Percentiles rank a stretch among this genome's conserved stretches.
phyloP scores from a whole-genome alignment of 1,284 basidiomycete species.

The Heliocybe sulcata region DNA sequence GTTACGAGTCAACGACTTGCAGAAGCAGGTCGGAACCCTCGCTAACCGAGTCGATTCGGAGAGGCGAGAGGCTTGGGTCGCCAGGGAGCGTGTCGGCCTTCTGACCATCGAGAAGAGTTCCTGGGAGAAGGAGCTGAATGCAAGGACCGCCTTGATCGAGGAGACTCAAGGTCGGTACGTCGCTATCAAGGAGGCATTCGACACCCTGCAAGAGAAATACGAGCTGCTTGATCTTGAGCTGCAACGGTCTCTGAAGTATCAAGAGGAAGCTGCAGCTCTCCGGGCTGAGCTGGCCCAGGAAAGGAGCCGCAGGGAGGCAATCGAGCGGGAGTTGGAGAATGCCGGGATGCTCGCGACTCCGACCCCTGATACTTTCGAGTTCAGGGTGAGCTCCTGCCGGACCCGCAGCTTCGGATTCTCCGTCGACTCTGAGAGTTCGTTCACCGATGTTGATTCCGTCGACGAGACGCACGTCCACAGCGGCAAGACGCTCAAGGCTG shows the following conservation, averaged over 20 bases:
- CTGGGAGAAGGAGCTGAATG: conserved; percentile 38
- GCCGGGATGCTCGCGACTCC: conserved; percentile 36
- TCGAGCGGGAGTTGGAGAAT: conserved; percentile 37
- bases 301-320: conserved; percentile 26
- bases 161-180: conserved; percentile 25
- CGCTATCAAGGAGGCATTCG: conserved; percentile 21
- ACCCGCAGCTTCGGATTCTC: conserved; percentile 49
- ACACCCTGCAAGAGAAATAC: conserved; percentile 18
- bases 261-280: conserved; percentile 27
- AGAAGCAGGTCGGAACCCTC: conserved; percentile 51
- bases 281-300: conserved; percentile 28
- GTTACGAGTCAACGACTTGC: conserved; percentile 57
- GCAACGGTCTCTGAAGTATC: conserved; percentile 19
- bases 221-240: conserved; percentile 24
- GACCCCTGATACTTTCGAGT: conserved; percentile 29
- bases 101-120: conserved; percentile 57
- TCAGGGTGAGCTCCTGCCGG: conserved; percentile 14
- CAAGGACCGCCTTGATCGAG: conserved; percentile 28
- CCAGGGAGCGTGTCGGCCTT: conserved; percentile 53
- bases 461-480: conserved; percentile 11
- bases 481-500: conserved; percentile 34
- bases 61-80: conserved; percentile 69
- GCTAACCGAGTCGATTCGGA: conserved; percentile 62
- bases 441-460: conserved; percentile 57
- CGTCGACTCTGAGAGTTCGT: conserved; percentile 52